Percentiles rank a stretch among this genome's conserved stretches.
phyloP scores from a whole-genome alignment of 2,329 filamentous ascomycete species.

The Dryadomyces quercus-mongolicae region DNA sequence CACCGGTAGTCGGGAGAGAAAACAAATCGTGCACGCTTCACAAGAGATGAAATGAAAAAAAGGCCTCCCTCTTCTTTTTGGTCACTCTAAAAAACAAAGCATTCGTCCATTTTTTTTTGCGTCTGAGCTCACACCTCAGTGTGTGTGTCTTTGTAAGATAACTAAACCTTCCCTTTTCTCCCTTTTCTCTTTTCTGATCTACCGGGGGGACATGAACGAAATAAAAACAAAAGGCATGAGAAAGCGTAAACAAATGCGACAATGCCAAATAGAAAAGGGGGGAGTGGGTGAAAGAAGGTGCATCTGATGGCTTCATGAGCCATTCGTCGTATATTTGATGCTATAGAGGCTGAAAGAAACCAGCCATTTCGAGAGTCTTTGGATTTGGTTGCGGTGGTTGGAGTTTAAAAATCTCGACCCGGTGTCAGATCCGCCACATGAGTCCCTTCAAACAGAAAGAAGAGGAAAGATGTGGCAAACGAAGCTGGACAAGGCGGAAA shows the following conservation, averaged over 20 bases:
- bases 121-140: neutral
- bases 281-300: neutral
- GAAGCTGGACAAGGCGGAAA: neutral
- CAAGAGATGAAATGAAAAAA: neutral
- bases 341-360: neutral
- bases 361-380: neutral
- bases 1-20: neutral
- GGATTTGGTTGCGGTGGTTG: neutral
- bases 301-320: neutral
- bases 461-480: neutral
- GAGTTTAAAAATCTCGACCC: neutral
- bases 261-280: neutral
- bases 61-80: neutral
- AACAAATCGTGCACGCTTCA: neutral
- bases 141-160: neutral
- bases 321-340: neutral
- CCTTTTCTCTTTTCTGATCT: slow-evolving; percentile 1
- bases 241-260: neutral
- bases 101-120: neutral
- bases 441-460: neutral
- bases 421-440: neutral
- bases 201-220: neutral
- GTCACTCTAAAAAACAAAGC: neutral
- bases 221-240: neutral
- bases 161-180: neutral